A percentile compares a stretch with the other conserved stretches of the same genome.
Evolutionary conservation across 495 filamentous ascomycete species (phyloP).

Genomic region (Clavariopsis aquatica): DNA sequence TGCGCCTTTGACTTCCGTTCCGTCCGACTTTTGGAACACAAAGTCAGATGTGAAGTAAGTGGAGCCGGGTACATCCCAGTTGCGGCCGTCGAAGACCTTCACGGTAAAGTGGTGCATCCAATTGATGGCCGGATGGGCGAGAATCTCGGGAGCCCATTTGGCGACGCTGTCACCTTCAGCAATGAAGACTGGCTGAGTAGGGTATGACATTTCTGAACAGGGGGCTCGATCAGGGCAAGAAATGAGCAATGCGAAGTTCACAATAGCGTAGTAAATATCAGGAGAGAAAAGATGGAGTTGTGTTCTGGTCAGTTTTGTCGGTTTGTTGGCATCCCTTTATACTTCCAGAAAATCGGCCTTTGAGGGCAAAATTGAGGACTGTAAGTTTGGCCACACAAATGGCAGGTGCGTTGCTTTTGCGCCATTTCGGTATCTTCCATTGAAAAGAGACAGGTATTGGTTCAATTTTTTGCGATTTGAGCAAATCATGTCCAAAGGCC

Average conservation of each 20-base stretch:
- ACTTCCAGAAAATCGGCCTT: no score
- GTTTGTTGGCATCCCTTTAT: no score
- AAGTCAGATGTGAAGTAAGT: neutral
- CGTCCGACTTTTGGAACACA: slow-evolving; percentile 14
- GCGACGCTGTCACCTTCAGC: slow-evolving; percentile 3
- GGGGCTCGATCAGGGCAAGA: neutral
- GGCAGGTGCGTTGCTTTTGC: no score
- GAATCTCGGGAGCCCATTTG: slow-evolving; percentile 1
- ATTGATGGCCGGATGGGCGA: neutral
- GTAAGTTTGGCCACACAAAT: no score
- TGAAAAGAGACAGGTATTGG: no score
- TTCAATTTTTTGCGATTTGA: no score
- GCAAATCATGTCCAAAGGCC: neutral
- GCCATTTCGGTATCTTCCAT: no score
- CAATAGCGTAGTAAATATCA: no score
- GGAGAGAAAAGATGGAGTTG: no score
- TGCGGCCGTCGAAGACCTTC: neutral
- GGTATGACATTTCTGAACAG: slow-evolving; percentile 1
- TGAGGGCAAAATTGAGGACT: no score
- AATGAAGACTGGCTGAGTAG: neutral
- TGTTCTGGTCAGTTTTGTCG: no score
- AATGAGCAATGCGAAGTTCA: neutral
- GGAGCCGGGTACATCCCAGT: neutral
- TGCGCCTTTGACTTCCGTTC: slow-evolving; percentile 12
- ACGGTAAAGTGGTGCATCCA: slow-evolving; percentile 8